phyloP scores from a whole-genome alignment of 192 early-diverging fungal species.

The Coemansia sp. region DNA sequence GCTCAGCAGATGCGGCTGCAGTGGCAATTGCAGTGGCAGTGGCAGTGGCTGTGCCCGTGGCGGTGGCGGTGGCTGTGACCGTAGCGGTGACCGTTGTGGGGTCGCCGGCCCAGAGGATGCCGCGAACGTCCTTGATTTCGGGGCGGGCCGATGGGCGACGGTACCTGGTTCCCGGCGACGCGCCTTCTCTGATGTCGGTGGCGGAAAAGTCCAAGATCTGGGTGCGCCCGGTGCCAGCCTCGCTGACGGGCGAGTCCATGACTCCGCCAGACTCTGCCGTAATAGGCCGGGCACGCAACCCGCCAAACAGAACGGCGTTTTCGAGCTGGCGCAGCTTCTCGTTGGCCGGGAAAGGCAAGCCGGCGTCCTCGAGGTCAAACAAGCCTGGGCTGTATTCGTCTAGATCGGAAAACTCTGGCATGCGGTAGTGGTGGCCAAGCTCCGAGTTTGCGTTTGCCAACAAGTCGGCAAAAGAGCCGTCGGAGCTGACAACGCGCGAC shows the following conservation, averaged over 20 bases:
- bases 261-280: background rate
- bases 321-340: conserved; percentile 34
- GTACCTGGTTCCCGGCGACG: background rate
- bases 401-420: conserved; percentile 23
- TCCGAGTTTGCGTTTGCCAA: conserved; percentile 26
- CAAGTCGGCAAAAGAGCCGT: conserved; percentile 38
- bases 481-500: conserved; percentile 33
- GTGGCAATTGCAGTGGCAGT: conserved; percentile 11
- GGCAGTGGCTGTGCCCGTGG: background rate
- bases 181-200: conserved; percentile 12
- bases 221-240: conserved; percentile 44
- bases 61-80: conserved; percentile 11
- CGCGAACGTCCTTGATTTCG: conserved; percentile 41
- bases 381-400: conserved; percentile 13
- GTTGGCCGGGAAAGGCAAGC: conserved; percentile 23
- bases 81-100: conserved; percentile 4
- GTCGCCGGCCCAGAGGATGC: conserved; percentile 29
- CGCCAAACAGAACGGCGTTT: conserved; percentile 25
- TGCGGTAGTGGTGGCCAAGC: conserved; percentile 6
- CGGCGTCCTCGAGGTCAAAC: conserved; percentile 2
- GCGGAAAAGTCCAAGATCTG: conserved; percentile 49
- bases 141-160: conserved; percentile 42
- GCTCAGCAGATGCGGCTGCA: conserved; percentile 15
- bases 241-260: conserved; percentile 44
- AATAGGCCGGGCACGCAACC: conserved; percentile 11